These are phyloP conservation scores for Akanthomyces muscarius DNA, from an alignment of 2,329 filamentous ascomycete species.

Conservation along the genomic window DNA sequence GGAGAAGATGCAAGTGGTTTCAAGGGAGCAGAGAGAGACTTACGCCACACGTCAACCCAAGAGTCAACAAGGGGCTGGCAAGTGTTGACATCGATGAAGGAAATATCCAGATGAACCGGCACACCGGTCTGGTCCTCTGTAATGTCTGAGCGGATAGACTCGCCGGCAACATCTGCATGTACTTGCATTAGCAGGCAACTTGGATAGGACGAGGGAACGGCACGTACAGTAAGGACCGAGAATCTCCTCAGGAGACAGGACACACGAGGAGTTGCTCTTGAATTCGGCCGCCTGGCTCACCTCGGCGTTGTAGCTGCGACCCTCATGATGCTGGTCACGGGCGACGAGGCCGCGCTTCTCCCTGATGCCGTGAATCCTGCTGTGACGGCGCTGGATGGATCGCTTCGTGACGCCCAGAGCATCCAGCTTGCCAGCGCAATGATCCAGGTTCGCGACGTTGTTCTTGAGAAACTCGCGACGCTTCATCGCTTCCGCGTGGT, in stretches of 20 bases:
- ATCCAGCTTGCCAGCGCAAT: conserved; percentile 40
- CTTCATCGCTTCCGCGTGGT: conserved; percentile 40
- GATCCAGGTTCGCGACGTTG: conserved; percentile 36
- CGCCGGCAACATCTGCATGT: conserved; percentile 33
- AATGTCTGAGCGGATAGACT: conserved; percentile 40
- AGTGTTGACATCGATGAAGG: conserved; percentile 43
- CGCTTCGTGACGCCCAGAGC: conserved; percentile 38
- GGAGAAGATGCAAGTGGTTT: background rate
- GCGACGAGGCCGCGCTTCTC: conserved; percentile 29
- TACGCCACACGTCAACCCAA: conserved; percentile 41
- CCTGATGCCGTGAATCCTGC: conserved; percentile 35
- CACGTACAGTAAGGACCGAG: conserved; percentile 44
- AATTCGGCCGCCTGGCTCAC: conserved; percentile 31
- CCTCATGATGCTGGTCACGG: background rate
- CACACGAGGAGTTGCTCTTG: conserved; percentile 37
- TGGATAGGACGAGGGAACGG: background rate
- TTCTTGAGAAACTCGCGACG: conserved; percentile 40
- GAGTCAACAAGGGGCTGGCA: conserved; percentile 38
- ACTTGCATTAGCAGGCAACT: background rate
- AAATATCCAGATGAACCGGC: conserved; percentile 39
- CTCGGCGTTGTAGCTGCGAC: conserved; percentile 27
- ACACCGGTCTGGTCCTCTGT: conserved; percentile 39
- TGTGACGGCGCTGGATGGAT: conserved; percentile 38
- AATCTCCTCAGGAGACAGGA: conserved; percentile 43
- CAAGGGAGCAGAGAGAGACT: background rate